phyloP scores from a whole-genome alignment of 73 alveolate species.

The Blepharisma japonicum region DNA sequence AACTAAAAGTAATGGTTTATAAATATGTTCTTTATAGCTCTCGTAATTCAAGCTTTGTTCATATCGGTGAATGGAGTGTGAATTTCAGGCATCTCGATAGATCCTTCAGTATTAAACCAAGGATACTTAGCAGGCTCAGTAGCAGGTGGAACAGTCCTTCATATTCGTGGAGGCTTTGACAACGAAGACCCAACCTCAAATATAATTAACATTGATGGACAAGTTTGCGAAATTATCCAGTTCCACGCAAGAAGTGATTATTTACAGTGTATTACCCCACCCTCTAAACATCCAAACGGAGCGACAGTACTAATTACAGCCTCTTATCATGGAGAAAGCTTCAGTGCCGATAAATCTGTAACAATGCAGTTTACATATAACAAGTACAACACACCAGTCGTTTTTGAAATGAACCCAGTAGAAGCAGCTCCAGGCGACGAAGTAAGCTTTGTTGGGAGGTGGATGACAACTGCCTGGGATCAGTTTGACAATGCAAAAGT shows the following conservation, averaged over 20 bases:
- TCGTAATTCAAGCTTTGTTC: too few relatives aligned
- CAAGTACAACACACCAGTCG: neutral
- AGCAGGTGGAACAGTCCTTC: constrained; percentile 12
- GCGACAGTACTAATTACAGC: neutral
- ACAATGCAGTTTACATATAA: neutral
- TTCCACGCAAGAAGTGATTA: neutral
- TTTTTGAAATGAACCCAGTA: neutral
- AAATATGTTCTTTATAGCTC: too few relatives aligned
- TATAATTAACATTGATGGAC: neutral
- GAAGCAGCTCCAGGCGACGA: constrained; percentile 29
- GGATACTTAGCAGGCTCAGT: neutral
- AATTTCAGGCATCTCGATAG: too few relatives aligned
- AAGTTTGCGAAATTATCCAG: neutral
- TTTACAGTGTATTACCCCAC: neutral
- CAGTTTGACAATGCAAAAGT: neutral
- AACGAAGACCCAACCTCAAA: constrained; percentile 12
- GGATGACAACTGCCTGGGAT: constrained; percentile 15
- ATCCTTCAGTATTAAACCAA: too few relatives aligned
- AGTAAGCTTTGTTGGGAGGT: constrained; percentile 17
- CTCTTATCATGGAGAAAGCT: neutral
- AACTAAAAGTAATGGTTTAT: too few relatives aligned
- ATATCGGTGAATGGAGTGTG: too few relatives aligned
- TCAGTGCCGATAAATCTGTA: neutral
- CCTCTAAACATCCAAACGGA: neutral
- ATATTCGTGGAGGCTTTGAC: constrained; percentile 9